Percentiles rank a stretch among this genome's conserved stretches.
Conservation (phyloP, 192 early-diverging fungal genomes). For the Ambispora gerdemannii region DNA sequence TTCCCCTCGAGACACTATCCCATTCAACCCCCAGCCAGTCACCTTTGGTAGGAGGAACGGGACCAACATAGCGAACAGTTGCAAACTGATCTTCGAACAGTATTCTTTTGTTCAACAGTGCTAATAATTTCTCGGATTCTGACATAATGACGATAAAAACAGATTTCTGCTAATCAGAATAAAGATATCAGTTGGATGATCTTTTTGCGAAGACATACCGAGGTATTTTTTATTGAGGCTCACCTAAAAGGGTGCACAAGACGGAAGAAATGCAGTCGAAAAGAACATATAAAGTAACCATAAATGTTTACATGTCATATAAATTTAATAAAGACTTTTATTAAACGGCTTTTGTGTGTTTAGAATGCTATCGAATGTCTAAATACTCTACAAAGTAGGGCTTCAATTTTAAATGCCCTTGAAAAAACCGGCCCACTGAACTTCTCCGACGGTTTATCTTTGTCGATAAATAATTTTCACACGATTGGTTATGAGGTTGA, state of each 20-base stretch:
- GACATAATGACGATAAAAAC: too few relatives aligned
- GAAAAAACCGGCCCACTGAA: slow-evolving; percentile 62
- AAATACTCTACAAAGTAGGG: slow-evolving; percentile 86
- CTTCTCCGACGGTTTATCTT: slow-evolving; percentile 60
- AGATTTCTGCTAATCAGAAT: too few relatives aligned
- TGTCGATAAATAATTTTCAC: slow-evolving; percentile 62
- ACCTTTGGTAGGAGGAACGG: slow-evolving; percentile 42
- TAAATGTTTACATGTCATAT: too few relatives aligned
- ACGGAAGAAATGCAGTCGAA: too few relatives aligned
- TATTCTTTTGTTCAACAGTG: slow-evolving; percentile 38
- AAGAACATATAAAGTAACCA: too few relatives aligned
- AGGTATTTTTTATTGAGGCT: too few relatives aligned
- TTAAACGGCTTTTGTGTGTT: too few relatives aligned
- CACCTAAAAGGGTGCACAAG: too few relatives aligned
- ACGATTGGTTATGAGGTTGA: slow-evolving; percentile 75
- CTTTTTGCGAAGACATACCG: too few relatives aligned
- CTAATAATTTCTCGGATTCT: too few relatives aligned
- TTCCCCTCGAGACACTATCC: slow-evolving; percentile 57
- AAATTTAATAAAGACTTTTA: too few relatives aligned
- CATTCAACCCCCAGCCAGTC: slow-evolving; percentile 65
- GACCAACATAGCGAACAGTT: slow-evolving; percentile 51
- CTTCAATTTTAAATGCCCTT: slow-evolving; percentile 65
- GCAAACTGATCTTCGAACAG: slow-evolving; percentile 41
- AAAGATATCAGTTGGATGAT: too few relatives aligned
- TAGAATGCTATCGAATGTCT: slow-evolving; percentile 78